Evolutionary conservation across 306 rosid genomes (phyloP).

Genomic region (Castanea sativa): DNA sequence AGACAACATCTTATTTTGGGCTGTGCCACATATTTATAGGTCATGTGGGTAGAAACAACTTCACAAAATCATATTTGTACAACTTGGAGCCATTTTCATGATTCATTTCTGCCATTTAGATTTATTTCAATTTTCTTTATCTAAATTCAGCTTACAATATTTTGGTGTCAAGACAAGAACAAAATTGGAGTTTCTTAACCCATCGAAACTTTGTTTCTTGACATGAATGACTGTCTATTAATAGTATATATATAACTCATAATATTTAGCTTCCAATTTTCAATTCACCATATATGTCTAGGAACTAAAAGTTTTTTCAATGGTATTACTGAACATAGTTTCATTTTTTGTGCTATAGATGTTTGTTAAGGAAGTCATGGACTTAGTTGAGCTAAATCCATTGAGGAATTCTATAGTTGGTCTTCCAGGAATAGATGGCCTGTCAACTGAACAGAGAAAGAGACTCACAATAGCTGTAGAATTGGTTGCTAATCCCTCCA

Average conservation of each 20-base stretch:
- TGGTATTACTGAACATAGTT: background rate
- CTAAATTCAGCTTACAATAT: background rate
- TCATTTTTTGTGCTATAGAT: conserved; percentile 21
- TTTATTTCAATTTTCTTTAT: background rate
- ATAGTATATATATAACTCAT: background rate
- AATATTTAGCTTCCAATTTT: background rate
- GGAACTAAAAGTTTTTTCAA: background rate
- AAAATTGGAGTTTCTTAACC: background rate
- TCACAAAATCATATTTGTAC: no score
- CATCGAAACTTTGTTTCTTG: background rate
- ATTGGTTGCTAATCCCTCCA: conserved; percentile 57
- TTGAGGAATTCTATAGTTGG: conserved; percentile 50
- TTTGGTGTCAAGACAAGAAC: background rate
- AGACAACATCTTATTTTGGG: no score
- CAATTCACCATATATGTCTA: no score
- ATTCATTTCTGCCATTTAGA: background rate
- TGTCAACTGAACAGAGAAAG: conserved; percentile 53
- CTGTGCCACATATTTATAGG: no score
- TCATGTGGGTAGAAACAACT: no score
- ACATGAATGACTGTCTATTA: background rate
- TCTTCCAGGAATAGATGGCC: conserved; percentile 45
- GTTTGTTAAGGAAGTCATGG: conserved; percentile 55
- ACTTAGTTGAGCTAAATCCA: conserved; percentile 43
- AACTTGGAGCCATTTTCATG: background rate
- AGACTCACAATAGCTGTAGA: conserved; percentile 58